Conservation (phyloP, 2,329 filamentous ascomycete genomes). For the Penicillium vulpinum region DNA sequence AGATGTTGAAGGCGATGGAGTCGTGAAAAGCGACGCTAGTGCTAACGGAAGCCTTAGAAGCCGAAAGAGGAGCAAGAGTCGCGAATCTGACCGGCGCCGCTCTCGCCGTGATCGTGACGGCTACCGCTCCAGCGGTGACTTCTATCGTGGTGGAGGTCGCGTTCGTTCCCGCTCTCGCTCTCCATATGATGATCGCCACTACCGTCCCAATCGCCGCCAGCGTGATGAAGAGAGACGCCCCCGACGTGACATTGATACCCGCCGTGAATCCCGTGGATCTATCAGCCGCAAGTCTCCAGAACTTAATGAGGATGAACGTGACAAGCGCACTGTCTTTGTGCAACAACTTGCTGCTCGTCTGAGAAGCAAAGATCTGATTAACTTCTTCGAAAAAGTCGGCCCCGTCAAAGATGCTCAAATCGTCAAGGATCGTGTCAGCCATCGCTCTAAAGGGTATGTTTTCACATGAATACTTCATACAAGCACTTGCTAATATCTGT, state of each 20-base stretch:
- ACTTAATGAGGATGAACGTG: conserved; percentile 90
- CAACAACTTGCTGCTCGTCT: conserved; percentile 95
- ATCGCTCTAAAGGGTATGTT: conserved; percentile 91
- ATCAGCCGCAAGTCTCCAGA: conserved; percentile 58
- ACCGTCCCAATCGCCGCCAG: conserved; percentile 53
- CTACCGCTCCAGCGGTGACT: conserved; percentile 63
- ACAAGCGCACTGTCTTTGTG: conserved; percentile 95
- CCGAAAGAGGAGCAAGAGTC: conserved; percentile 76
- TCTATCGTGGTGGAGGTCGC: conserved; percentile 65
- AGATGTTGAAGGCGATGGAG: conserved; percentile 58
- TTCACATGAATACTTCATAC: conserved; percentile 10
- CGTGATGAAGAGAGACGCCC: conserved; percentile 48
- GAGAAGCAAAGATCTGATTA: conserved; percentile 85
- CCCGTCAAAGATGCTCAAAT: conserved; percentile 97
- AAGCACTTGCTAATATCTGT: conserved; percentile 6
- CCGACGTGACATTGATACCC: conserved; percentile 54
- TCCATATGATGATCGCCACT: conserved; percentile 61
- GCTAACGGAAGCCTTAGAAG: conserved; percentile 70
- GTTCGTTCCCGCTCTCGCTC: conserved; percentile 72
- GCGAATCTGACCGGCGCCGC: conserved; percentile 72
- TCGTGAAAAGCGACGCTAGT: conserved; percentile 70
- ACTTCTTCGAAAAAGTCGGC: conserved; percentile 93
- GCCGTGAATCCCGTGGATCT: conserved; percentile 50
- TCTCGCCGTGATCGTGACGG: conserved; percentile 66
- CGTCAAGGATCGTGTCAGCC: conserved; percentile 94